Evolutionary conservation across 2,329 filamentous ascomycete species (phyloP), one percentile per base, ranked within the genome.

Genomic region (Epichloe baconii): DNA sequence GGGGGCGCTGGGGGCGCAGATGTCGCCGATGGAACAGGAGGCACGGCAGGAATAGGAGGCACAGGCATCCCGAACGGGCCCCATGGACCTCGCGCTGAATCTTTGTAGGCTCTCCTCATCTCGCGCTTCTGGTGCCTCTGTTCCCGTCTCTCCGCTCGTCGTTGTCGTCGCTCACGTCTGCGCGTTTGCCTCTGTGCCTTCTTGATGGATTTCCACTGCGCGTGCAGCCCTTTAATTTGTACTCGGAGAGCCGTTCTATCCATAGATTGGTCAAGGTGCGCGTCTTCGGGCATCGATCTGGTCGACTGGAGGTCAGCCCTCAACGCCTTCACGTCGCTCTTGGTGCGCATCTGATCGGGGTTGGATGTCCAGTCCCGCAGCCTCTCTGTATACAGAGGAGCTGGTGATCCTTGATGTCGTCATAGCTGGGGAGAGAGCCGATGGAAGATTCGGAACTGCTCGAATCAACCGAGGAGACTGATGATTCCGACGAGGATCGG

Each of bases 351-450:
- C 48, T 75, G 66, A 0, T 77, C 71, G 0, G 77, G 76, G 38
- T 71, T 66, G 8, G 69, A 62, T 2, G 77, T 68, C 76, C 77
- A 81, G 7, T 66, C 61, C 21, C 66, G 56, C 15, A 82, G 65
- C 3, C 68, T 68, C 12, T 66, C 59, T 44, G 68, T 68, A 14
- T 72, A 70, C 1, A 72, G 53, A 2, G 74, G 1, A 80, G 65
- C 59, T 79, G 76, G 17, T 65, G 58, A 49, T 73, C 71, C 12
- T 61, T 62, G 2, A 81, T 65, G 42, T 75, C 70, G 52, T 79
- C 73, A 57, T 74, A 74, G 49, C 75, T 70, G 0, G 77, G 75
- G 1, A 82, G 72, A 2, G 76, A 79, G 37, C 72, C 76, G 50
- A 79, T 63, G 2, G 73, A 75, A 0, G 66, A 69, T 3, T 56